A percentile compares a stretch with the other conserved stretches of the same genome.
These are phyloP conservation scores for Petunia axillaris DNA, from an alignment of 257 asterid species.

Conservation along the genomic window DNA sequence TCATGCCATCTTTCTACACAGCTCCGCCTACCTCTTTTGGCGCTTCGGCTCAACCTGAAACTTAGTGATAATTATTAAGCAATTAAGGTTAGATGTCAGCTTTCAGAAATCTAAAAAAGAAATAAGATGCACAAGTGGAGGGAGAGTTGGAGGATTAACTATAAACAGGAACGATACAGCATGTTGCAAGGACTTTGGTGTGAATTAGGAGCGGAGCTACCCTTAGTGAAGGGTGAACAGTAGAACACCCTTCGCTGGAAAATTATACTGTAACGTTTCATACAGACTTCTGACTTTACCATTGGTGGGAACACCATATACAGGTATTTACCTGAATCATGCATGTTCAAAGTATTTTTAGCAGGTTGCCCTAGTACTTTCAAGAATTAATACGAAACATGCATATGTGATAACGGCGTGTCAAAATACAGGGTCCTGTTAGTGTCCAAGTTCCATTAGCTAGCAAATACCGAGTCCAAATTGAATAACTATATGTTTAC, in stretches of 20 bases:
- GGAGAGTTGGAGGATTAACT: background rate
- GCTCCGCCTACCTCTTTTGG: conserved; percentile 46
- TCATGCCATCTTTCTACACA: background rate
- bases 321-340: background rate
- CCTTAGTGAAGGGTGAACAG: too few relatives aligned
- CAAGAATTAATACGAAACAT: background rate
- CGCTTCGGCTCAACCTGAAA: conserved; percentile 55
- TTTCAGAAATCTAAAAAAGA: too few relatives aligned
- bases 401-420: background rate
- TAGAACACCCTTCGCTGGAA: too few relatives aligned
- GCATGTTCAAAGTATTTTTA: background rate
- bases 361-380: background rate
- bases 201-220: background rate
- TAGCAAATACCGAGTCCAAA: background rate
- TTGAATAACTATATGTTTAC: background rate
- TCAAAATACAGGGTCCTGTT: background rate
- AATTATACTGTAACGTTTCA: too few relatives aligned
- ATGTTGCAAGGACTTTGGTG: background rate
- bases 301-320: background rate
- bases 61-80: background rate
- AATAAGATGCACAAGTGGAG: background rate
- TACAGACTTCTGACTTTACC: too few relatives aligned
- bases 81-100: background rate
- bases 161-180: background rate
- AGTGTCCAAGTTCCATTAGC: background rate